Evolutionary conservation across 768 basidiomycete species (phyloP).

Genomic region (Heimioporus sp.): DNA sequence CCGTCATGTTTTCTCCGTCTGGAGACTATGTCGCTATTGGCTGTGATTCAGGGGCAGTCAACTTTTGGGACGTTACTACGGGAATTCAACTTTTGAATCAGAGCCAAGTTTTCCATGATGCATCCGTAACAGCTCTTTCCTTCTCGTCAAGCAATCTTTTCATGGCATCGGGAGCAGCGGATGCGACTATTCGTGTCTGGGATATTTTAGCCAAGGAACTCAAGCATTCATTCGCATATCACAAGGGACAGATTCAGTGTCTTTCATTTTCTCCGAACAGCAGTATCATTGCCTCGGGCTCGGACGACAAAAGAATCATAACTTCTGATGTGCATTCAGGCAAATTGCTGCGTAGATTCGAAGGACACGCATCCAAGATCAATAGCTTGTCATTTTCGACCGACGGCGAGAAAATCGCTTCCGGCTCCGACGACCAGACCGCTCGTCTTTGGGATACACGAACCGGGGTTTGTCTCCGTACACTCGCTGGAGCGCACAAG

Average conservation of each 20-base stretch:
- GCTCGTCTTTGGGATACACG: constrained; percentile 25
- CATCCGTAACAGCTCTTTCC: constrained; percentile 7
- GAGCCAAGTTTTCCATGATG: background rate
- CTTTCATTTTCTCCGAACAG: constrained; percentile 21
- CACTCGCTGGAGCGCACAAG: constrained; percentile 10
- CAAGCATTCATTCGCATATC: constrained; percentile 10
- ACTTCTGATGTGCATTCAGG: constrained; percentile 13
- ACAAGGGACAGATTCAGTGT: constrained; percentile 12
- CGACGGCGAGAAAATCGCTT: constrained; percentile 15
- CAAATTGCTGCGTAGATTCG: constrained; percentile 5
- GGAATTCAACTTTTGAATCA: constrained; percentile 10
- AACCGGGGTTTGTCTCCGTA: constrained; percentile 17
- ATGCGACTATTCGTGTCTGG: constrained; percentile 17
- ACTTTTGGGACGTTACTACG: constrained; percentile 18
- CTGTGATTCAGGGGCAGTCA: constrained; percentile 8
- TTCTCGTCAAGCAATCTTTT: constrained; percentile 10
- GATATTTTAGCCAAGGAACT: constrained; percentile 3
- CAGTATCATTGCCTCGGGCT: constrained; percentile 13
- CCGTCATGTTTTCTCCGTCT: constrained; percentile 15
- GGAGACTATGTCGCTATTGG: constrained; percentile 15
- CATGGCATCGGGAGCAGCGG: constrained; percentile 14
- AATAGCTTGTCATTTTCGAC: constrained; percentile 21
- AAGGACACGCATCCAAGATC: constrained; percentile 17
- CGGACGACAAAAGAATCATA: constrained; percentile 10
- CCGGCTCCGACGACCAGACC: constrained; percentile 19